A percentile compares a stretch with the other conserved stretches of the same genome.
Evolutionary conservation across 108 stramenopile genomes (phyloP).

Genomic region (Nitzschia sp.): DNA sequence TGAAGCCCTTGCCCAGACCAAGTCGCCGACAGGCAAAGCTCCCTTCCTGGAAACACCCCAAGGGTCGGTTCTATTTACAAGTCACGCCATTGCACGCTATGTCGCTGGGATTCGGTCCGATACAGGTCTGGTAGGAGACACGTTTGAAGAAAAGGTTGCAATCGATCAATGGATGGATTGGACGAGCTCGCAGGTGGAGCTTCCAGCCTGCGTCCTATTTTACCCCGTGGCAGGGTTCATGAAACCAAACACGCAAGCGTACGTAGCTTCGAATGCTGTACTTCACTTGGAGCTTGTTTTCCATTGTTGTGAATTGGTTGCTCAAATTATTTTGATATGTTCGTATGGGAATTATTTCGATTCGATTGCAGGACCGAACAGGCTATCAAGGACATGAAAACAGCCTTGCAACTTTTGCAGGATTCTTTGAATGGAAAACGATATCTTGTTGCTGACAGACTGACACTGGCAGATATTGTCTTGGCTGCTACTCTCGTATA

Average conservation of each 20-base stretch:
- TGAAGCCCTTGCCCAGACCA: slow-evolving; percentile 46
- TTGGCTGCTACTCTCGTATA: slow-evolving; percentile 83
- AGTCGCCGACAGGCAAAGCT: slow-evolving; percentile 87
- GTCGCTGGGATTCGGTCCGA: slow-evolving; percentile 77
- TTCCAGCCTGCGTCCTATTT: slow-evolving; percentile 86
- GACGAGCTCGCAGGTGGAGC: slow-evolving; percentile 79
- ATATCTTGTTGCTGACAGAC: slow-evolving; percentile 74
- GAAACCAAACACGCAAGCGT: slow-evolving; percentile 56
- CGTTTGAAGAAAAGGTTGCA: slow-evolving; percentile 54
- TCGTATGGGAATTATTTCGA: slow-evolving; percentile 1
- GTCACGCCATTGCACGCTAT: slow-evolving; percentile 86
- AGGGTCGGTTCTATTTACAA: slow-evolving; percentile 66
- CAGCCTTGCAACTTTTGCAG: slow-evolving; percentile 66
- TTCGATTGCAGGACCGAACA: slow-evolving; percentile 43
- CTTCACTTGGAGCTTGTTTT: not conserved
- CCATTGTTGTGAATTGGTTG: not conserved
- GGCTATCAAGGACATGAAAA: slow-evolving; percentile 70
- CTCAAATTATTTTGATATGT: not conserved
- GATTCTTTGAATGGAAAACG: slow-evolving; percentile 38
- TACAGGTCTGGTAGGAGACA: slow-evolving; percentile 69
- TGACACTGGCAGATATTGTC: slow-evolving; percentile 92
- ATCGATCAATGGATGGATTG: slow-evolving; percentile 91
- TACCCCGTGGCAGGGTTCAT: slow-evolving; percentile 90
- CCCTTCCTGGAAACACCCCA: slow-evolving; percentile 79
- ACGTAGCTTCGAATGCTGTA: slow-evolving; percentile 25